phyloP scores from a whole-genome alignment of 805 yeast species.

The Ogataea naganishii region DNA sequence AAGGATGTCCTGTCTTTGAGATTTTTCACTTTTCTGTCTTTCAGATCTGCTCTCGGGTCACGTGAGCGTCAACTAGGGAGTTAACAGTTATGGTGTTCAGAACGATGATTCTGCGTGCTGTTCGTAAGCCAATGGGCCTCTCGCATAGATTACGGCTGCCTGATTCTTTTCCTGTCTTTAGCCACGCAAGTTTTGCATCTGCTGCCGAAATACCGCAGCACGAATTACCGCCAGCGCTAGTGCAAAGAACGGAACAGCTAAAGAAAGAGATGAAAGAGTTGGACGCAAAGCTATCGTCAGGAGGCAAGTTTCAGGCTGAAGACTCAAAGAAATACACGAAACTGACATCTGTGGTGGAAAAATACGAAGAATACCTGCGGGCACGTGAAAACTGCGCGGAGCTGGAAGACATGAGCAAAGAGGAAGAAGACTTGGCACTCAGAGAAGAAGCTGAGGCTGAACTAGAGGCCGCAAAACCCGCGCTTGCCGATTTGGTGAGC shows the following conservation, averaged over 20 bases:
- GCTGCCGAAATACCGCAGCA: no score
- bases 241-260: constrained; percentile 37
- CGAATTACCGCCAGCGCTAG: constrained; percentile 39
- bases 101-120: no score
- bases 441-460: constrained; percentile 58
- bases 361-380: constrained; percentile 28
- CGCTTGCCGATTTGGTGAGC: constrained; percentile 31
- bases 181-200: no score
- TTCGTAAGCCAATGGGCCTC: no score
- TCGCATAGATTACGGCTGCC: no score
- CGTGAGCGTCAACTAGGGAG: no score
- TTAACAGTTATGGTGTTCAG: no score
- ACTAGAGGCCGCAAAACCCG: constrained; percentile 35
- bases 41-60: no score
- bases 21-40: no score
- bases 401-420: constrained; percentile 23
- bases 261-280: constrained; percentile 31
- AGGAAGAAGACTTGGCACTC: constrained; percentile 36
- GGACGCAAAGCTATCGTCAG: constrained; percentile 32
- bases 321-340: constrained; percentile 41
- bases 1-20: not conserved
- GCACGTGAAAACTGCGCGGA: constrained; percentile 24
- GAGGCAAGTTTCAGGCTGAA: constrained; percentile 32
- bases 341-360: constrained; percentile 33
- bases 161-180: no score